Evolutionary conservation across 2,329 filamentous ascomycete species (phyloP).

Genomic region (Fusarium napiforme): DNA sequence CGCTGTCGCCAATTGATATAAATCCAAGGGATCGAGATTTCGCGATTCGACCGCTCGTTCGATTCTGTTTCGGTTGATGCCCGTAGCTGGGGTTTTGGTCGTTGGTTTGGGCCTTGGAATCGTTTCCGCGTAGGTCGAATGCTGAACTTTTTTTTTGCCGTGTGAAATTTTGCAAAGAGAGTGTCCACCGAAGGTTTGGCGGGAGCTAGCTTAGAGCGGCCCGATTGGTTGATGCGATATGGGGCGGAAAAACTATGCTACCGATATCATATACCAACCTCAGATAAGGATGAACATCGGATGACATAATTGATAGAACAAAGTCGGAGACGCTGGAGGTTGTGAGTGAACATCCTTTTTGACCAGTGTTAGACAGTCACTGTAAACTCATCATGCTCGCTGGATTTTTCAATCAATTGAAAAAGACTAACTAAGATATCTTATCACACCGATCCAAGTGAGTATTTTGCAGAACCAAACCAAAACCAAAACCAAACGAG

Average conservation of each 20-base stretch:
- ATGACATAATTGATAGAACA: background rate
- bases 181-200: slow-evolving; percentile 31
- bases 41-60: slow-evolving; percentile 22
- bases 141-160: slow-evolving; percentile 39
- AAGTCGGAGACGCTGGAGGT: background rate
- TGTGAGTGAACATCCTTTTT: background rate
- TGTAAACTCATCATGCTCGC: background rate
- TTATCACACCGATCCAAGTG: background rate
- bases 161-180: slow-evolving; percentile 48
- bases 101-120: slow-evolving; percentile 18
- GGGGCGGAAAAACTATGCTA: slow-evolving; percentile 36
- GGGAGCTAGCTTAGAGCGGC: slow-evolving; percentile 35
- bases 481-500: slow-evolving; percentile 35
- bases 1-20: slow-evolving; percentile 21
- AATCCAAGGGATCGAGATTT: background rate
- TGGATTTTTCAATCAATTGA: slow-evolving; percentile 20
- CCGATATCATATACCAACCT: slow-evolving; percentile 3
- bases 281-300: background rate
- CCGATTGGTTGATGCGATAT: slow-evolving; percentile 29
- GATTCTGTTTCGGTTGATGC: slow-evolving; percentile 1
- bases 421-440: slow-evolving; percentile 7
- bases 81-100: slow-evolving; percentile 12
- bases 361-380: background rate
- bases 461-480: slow-evolving; percentile 1
- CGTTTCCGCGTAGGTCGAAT: slow-evolving; percentile 31